Conservation (phyloP, 345 rosid genomes). For the Syzygium aqueum region DNA sequence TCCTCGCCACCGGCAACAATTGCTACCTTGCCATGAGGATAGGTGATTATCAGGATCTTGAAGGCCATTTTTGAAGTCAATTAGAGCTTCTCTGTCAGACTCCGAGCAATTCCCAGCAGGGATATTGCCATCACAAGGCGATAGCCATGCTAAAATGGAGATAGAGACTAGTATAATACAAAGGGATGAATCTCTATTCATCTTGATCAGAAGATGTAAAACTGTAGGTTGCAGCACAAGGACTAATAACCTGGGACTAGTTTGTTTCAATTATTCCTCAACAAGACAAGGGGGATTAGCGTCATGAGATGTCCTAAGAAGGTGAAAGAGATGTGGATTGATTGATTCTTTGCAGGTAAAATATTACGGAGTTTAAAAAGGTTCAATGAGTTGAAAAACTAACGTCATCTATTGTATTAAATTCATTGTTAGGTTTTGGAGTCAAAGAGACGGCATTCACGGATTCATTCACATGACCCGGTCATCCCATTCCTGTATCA, state of each 20-base stretch:
- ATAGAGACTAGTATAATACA: neutral
- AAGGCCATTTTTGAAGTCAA: conserved; percentile 22
- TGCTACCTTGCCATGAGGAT: conserved; percentile 23
- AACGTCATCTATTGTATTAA: neutral
- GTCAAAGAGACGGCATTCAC: neutral
- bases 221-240: neutral
- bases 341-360: neutral
- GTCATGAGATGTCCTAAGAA: neutral
- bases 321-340: neutral
- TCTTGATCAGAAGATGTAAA: neutral
- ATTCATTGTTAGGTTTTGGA: neutral
- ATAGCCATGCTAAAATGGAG: neutral
- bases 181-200: neutral
- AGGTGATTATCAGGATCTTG: conserved; percentile 16
- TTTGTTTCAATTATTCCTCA: neutral
- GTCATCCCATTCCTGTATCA: neutral
- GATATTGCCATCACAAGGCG: neutral
- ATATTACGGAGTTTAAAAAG: neutral
- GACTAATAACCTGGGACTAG: neutral
- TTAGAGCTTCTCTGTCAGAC: conserved; percentile 17
- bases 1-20: conserved; percentile 36
- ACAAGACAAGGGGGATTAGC: neutral
- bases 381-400: neutral
- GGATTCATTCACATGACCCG: neutral
- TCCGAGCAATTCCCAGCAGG: conserved; percentile 6